Conservation (phyloP, 768 basidiomycete genomes). For the Cyclocybe aegerita region DNA sequence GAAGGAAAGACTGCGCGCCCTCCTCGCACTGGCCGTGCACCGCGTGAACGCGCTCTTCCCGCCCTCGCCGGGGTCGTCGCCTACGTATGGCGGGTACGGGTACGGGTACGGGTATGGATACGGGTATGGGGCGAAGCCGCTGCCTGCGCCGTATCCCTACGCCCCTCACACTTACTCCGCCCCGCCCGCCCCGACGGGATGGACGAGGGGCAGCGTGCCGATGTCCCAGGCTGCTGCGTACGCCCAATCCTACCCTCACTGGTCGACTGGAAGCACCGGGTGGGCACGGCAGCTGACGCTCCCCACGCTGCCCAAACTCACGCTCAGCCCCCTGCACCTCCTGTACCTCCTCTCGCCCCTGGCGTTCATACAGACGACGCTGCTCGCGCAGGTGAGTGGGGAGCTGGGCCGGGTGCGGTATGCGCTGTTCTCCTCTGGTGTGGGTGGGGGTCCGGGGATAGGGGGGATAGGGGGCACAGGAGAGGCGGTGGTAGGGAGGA, state of each 20-base stretch:
- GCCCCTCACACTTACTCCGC: neutral
- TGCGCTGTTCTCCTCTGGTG: constrained; percentile 27
- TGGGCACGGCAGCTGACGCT: neutral
- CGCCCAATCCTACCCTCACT: too few species aligned
- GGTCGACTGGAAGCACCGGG: too few species aligned
- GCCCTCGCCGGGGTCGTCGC: constrained; percentile 9
- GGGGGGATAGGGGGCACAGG: constrained; percentile 21
- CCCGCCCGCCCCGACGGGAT: too few species aligned
- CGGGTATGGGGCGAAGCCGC: too few species aligned
- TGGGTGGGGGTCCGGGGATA: constrained; percentile 25
- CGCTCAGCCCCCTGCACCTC: constrained; percentile 70
- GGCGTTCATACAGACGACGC: constrained; percentile 83
- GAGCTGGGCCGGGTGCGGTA: constrained; percentile 65
- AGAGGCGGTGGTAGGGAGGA: constrained; percentile 36
- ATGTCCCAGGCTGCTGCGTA: too few species aligned
- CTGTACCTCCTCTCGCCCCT: constrained; percentile 89
- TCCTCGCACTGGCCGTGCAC: constrained; percentile 8
- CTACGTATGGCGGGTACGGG: constrained; percentile 8
- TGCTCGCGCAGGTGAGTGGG: constrained; percentile 76
- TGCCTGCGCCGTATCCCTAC: too few species aligned
- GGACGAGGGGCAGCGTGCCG: too few species aligned
- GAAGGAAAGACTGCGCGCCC: constrained; percentile 6
- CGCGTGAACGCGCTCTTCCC: constrained; percentile 10
- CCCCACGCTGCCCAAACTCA: constrained; percentile 28
- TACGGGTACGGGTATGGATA: too few species aligned